Evolutionary conservation across 2,329 filamentous ascomycete species (phyloP).

Genomic region (Apiospora sp.): DNA sequence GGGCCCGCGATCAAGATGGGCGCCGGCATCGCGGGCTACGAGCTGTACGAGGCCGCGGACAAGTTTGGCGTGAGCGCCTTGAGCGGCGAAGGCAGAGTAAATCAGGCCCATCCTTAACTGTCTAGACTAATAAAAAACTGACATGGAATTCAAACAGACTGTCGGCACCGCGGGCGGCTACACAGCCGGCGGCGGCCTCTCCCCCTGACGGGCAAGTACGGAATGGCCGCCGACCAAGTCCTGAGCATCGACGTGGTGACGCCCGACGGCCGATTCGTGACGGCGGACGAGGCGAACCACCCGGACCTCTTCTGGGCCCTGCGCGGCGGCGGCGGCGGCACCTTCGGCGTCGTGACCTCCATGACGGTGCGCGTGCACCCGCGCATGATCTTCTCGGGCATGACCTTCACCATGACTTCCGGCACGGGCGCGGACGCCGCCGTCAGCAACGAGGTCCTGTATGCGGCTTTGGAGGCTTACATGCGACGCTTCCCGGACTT

Average conservation of each 20-base stretch:
- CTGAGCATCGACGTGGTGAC: conserved; percentile 56
- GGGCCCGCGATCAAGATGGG: conserved; percentile 63
- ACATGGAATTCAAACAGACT: conserved; percentile 34
- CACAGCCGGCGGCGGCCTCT: conserved; percentile 58
- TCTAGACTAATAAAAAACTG: not conserved
- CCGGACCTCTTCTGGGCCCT: conserved; percentile 58
- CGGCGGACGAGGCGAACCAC: conserved; percentile 49
- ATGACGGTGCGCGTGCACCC: conserved; percentile 46
- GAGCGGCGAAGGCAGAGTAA: conserved; percentile 55
- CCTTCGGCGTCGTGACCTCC: conserved; percentile 51
- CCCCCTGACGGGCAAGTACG: conserved; percentile 55
- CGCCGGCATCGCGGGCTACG: conserved; percentile 59
- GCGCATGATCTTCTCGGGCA: conserved; percentile 42
- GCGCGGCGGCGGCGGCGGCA: conserved; percentile 51
- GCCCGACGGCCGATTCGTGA: conserved; percentile 50
- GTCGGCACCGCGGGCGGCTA: conserved; percentile 58
- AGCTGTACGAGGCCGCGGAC: conserved; percentile 60
- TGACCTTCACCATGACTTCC: conserved; percentile 40
- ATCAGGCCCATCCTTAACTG: conserved; percentile 23
- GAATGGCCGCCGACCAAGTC: conserved; percentile 57
- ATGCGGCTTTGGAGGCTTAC: conserved; percentile 42
- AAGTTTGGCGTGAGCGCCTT: conserved; percentile 56
- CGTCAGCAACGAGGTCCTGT: conserved; percentile 36
- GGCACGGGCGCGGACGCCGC: conserved; percentile 32
- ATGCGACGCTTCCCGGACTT: conserved; percentile 42